Evolutionary conservation across 1,284 basidiomycete genomes (phyloP).

Genomic region (Ganoderma sinense): DNA sequence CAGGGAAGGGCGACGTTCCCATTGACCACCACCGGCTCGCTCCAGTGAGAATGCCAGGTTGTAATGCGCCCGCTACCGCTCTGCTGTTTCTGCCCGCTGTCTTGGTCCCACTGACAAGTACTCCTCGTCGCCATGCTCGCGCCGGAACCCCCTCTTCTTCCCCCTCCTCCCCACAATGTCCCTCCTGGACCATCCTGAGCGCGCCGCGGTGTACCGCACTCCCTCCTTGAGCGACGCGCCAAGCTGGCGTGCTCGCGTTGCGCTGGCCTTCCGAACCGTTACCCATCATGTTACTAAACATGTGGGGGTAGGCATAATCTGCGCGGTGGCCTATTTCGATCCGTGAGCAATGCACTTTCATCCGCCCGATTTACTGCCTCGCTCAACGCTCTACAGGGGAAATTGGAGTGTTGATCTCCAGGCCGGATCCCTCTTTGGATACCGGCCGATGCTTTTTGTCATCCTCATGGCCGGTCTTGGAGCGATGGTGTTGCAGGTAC

Average conservation of each 20-base stretch:
- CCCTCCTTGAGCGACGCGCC: constrained; percentile 18
- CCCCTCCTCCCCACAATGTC: constrained; percentile 27
- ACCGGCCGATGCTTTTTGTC: constrained; percentile 80
- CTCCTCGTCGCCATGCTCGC: constrained; percentile 28
- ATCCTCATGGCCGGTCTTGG: constrained; percentile 87
- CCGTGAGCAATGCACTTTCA: constrained; percentile 50
- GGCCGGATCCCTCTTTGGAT: constrained; percentile 79
- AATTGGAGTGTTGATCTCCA: constrained; percentile 82
- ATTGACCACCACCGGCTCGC: constrained; percentile 22
- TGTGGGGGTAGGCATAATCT: constrained; percentile 62
- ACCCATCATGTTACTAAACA: constrained; percentile 59
- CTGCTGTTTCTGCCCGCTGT: constrained; percentile 35
- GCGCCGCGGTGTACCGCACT: constrained; percentile 22
- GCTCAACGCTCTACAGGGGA: constrained; percentile 41
- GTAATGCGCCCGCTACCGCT: constrained; percentile 36
- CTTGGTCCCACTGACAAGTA: constrained; percentile 37
- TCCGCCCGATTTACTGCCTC: constrained; percentile 1
- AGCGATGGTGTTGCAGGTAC: constrained; percentile 77
- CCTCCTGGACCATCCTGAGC: constrained; percentile 32
- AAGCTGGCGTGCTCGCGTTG: constrained; percentile 17
- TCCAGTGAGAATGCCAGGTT: constrained; percentile 33
- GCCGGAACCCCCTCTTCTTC: constrained; percentile 11
- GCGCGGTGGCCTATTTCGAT: constrained; percentile 73
- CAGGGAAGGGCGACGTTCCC: constrained; percentile 32
- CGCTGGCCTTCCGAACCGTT: constrained; percentile 31